phyloP scores from a whole-genome alignment of 345 rosid species.

The Camelina sativa region DNA sequence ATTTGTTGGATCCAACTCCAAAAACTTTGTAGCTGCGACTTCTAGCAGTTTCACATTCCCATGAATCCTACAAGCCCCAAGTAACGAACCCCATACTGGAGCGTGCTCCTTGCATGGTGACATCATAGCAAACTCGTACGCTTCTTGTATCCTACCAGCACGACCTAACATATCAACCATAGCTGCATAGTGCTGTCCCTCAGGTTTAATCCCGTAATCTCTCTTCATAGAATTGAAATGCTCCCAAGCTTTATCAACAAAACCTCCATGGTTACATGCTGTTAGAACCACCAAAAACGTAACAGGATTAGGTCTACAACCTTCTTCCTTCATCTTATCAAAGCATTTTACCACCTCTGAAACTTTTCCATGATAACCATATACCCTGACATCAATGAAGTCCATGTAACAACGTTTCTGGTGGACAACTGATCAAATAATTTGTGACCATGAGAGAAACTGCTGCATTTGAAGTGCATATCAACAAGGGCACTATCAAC shows the following conservation, averaged over 20 bases:
- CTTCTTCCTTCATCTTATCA: conserved; percentile 60
- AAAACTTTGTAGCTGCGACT: conserved; percentile 59
- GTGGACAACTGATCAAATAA: conserved; percentile 49
- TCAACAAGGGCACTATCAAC: conserved; percentile 69
- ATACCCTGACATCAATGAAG: conserved; percentile 67
- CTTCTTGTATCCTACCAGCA: conserved; percentile 70
- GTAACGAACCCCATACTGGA: conserved; percentile 72
- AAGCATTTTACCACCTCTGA: conserved; percentile 66
- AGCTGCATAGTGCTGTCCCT: conserved; percentile 68
- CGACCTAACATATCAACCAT: conserved; percentile 75
- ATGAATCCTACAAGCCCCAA: conserved; percentile 69
- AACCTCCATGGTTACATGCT: conserved; percentile 81
- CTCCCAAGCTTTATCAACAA: conserved; percentile 60
- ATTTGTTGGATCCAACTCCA: conserved; percentile 62
- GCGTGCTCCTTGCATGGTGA: conserved; percentile 66
- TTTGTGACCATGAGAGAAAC: conserved; percentile 52
- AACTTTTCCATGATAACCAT: conserved; percentile 69
- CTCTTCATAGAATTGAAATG: conserved; percentile 60
- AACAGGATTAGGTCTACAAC: conserved; percentile 64
- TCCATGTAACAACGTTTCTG: conserved; percentile 71
- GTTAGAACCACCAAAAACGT: conserved; percentile 70
- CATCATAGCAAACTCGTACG: conserved; percentile 58
- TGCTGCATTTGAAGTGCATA: conserved; percentile 82
- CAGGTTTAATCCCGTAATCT: conserved; percentile 63
- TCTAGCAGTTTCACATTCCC: conserved; percentile 59